Conservation (phyloP, 208 protist genomes). For the Tritrichomonas musculus region DNA sequence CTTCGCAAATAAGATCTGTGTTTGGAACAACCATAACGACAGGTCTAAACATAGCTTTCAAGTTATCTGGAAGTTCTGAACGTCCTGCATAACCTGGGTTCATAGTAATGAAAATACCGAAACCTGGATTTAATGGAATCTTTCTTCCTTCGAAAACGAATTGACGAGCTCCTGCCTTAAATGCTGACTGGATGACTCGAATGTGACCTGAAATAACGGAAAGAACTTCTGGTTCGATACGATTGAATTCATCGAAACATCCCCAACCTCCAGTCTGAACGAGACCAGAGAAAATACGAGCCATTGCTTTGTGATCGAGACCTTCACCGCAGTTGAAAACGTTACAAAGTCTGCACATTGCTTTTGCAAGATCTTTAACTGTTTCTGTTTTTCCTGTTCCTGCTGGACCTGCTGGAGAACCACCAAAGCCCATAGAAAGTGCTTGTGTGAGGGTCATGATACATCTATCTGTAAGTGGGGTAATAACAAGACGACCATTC, state of each 20-base stretch:
- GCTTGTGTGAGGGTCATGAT: slow-evolving; percentile 98
- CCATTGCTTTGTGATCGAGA: slow-evolving; percentile 96
- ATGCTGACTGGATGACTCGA: slow-evolving; percentile 84
- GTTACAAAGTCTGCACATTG: slow-evolving; percentile 84
- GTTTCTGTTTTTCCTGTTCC: slow-evolving; percentile 80
- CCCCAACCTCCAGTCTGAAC: slow-evolving; percentile 90
- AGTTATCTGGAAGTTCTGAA: slow-evolving; percentile 92
- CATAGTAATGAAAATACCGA: slow-evolving; percentile 98
- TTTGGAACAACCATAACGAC: slow-evolving; percentile 96
- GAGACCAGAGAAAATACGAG: slow-evolving; percentile 90
- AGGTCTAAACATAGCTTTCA: slow-evolving; percentile 96
- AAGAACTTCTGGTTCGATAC: slow-evolving; percentile 93
- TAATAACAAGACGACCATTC: slow-evolving; percentile 95
- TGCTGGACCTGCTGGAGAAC: slow-evolving; percentile 56
- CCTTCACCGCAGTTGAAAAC: slow-evolving; percentile 97
- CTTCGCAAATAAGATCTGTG: slow-evolving; percentile 93
- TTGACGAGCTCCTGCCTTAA: slow-evolving; percentile 65
- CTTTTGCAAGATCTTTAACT: slow-evolving; percentile 94
- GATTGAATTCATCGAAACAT: slow-evolving; percentile 99
- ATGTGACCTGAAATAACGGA: slow-evolving; percentile 94
- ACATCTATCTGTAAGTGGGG: slow-evolving; percentile 93
- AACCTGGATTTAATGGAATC: slow-evolving; percentile 69
- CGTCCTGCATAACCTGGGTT: slow-evolving; percentile 98
- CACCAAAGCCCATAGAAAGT: slow-evolving; percentile 83
- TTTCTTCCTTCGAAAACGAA: slow-evolving; percentile 71